phyloP scores from a whole-genome alignment of 805 yeast species.

The Saccharomycodes ludwigii region DNA sequence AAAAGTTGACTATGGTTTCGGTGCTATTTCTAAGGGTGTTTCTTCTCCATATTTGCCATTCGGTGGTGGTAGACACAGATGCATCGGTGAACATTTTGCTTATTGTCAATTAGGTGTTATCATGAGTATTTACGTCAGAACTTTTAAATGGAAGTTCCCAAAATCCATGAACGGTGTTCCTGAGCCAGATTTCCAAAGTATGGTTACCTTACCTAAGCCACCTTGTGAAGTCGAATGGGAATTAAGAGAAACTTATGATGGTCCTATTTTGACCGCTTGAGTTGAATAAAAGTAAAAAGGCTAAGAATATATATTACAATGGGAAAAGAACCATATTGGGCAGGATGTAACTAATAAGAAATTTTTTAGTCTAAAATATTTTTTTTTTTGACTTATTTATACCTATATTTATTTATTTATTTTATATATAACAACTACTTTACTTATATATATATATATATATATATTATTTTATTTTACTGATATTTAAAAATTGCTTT shows the following conservation, averaged over 20 bases:
- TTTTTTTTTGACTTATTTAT: too few relatives aligned
- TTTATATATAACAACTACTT: too few relatives aligned
- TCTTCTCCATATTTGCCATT: constrained; percentile 92
- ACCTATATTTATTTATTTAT: too few relatives aligned
- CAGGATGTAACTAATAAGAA: too few relatives aligned
- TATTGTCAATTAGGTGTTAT: constrained; percentile 84
- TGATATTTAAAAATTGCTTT: too few relatives aligned
- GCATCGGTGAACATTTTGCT: constrained; percentile 98
- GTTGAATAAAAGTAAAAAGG: too few relatives aligned
- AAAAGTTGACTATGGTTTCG: constrained; percentile 86
- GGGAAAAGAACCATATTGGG: too few relatives aligned
- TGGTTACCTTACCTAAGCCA: constrained; percentile 82
- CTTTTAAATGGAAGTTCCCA: constrained; percentile 64
- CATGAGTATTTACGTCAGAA: constrained; percentile 60
- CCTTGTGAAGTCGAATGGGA: constrained; percentile 69
- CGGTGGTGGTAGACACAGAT: constrained; percentile 99
- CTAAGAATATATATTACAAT: too few relatives aligned
- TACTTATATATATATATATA: too few relatives aligned
- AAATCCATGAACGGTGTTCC: constrained; percentile 40
- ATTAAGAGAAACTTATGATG: constrained; percentile 41
- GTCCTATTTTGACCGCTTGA: too few relatives aligned
- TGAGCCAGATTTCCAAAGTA: constrained; percentile 65
- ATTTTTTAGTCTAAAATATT: too few relatives aligned
- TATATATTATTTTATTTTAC: too few relatives aligned
- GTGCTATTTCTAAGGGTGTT: constrained; percentile 92